Base-by-base conservation (phyloP, 164 flowering plant genomes). In the Akebia trifoliata region DNA sequence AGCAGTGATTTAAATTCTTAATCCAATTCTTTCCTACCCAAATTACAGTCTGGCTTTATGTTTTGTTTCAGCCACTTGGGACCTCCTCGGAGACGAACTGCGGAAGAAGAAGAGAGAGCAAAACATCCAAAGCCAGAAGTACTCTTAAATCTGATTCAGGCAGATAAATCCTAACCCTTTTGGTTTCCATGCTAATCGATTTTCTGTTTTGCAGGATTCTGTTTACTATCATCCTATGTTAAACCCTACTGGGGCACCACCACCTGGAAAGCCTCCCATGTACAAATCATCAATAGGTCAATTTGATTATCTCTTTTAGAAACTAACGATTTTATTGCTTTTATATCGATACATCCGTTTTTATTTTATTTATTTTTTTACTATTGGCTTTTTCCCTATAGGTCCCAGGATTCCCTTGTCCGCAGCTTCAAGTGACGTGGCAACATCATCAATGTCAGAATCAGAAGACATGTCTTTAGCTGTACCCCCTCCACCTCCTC, bases 251-350 rank as follows among this genome's bases (percentile, higher is more conserved):
- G 99, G 99, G 2, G 97, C 99, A 21, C 99, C 99, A 8, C 99
- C 99, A 43, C 99, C 99, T 68, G 99, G 99, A 62, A 93, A 93
- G 68, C 95, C 95, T 70, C 99, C 97, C 8, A 87, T 93, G 99
- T 93, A 72, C 57, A 86, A 86, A 56, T 87, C 99, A 60, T 87
- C 97, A 17, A 84, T 90, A 76, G 98, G 98, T 92, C 5, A 45
- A 25, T 12, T 56, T 20, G n/a, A 10, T 32, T 55, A 4, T 48
- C 24, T n/a, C 2, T 29, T 9, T 50, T 6, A 17, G 32, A 21
- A 46, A 10, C 32, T 44, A 35, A 43, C 49, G n/a, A 15, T 40
- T 21, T 34, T 61, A 5, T 7, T 48, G 4, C 14, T 21, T 9
- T n/a, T 42, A 36, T 5, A 29, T 44, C 48, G 7, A 11, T 46